Conservation (phyloP, 495 filamentous ascomycete genomes). For the Daldinia decipiens region DNA sequence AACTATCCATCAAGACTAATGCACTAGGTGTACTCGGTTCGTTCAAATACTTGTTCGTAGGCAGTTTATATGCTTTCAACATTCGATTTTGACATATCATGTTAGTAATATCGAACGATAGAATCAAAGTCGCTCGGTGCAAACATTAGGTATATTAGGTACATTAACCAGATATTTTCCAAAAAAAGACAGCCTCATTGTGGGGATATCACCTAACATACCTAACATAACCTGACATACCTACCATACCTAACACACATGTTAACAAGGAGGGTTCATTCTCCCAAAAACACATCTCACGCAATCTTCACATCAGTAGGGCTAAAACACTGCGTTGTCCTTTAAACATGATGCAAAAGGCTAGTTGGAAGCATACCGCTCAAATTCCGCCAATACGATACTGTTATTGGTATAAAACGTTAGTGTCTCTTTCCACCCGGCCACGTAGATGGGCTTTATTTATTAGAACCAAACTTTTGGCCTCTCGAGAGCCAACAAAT, state of each 20-base stretch:
- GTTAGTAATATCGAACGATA: neutral
- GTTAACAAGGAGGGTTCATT: neutral
- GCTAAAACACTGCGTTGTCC: neutral
- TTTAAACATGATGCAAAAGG: neutral
- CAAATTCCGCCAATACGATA: neutral
- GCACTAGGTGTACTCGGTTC: neutral
- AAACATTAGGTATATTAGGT: neutral
- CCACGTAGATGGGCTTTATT: slow-evolving; percentile 32
- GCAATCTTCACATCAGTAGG: neutral
- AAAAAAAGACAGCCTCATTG: neutral
- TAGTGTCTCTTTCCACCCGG: slow-evolving; percentile 27
- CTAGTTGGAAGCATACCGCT: slow-evolving; percentile 1
- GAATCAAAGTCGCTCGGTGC: neutral
- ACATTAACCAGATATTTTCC: too few relatives aligned
- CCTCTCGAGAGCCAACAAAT: slow-evolving; percentile 29
- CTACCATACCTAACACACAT: neutral
- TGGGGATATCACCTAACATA: neutral
- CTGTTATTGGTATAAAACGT: slow-evolving; percentile 21
- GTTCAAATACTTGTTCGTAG: neutral
- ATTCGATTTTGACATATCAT: neutral
- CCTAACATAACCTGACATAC: too few relatives aligned
- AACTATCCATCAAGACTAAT: slow-evolving; percentile 23
- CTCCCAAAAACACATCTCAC: neutral
- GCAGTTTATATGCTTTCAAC: neutral
- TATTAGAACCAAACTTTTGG: slow-evolving; percentile 11